Evolutionary conservation across 176 grass and related monocot genomes (phyloP).

Genomic region (Eragrostis curvula): DNA sequence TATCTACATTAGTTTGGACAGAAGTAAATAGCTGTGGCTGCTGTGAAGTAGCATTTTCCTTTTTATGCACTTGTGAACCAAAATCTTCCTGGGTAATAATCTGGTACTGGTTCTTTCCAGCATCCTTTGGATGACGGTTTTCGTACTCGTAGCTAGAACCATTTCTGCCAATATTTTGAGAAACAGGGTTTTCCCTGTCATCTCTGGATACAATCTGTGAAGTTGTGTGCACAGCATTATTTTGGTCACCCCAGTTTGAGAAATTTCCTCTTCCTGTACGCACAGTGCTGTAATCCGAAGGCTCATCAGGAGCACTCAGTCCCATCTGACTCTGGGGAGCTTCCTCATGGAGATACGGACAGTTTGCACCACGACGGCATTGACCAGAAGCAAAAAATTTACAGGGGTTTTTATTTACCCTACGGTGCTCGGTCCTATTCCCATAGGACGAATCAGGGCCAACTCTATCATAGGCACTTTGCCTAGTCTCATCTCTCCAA

Average conservation of each 20-base stretch:
- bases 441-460: conserved; percentile 67
- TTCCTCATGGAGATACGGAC: conserved; percentile 82
- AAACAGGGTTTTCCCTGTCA: conserved; percentile 45
- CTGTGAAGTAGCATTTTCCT: conserved; percentile 44
- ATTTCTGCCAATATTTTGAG: conserved; percentile 39
- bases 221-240: conserved; percentile 33
- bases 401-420: conserved; percentile 67
- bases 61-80: conserved; percentile 40
- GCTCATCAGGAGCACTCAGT: conserved; percentile 46
- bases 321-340: conserved; percentile 46
- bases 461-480: conserved; percentile 53
- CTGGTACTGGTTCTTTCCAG: conserved; percentile 46
- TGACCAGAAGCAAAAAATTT: conserved; percentile 90
- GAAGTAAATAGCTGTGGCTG: conserved; percentile 23
- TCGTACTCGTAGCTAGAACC: conserved; percentile 48
- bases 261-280: conserved; percentile 41
- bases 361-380: conserved; percentile 71
- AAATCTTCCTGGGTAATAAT: conserved; percentile 42
- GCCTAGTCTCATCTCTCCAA: conserved; percentile 72
- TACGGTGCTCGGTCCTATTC: conserved; percentile 54
- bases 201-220: conserved; percentile 48
- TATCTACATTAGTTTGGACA: conserved; percentile 33
- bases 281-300: conserved; percentile 38
- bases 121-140: conserved; percentile 42
- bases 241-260: conserved; percentile 52